Base-by-base conservation (phyloP, 441 rosid genomes). In the Pelargonium cotyledonis region DNA sequence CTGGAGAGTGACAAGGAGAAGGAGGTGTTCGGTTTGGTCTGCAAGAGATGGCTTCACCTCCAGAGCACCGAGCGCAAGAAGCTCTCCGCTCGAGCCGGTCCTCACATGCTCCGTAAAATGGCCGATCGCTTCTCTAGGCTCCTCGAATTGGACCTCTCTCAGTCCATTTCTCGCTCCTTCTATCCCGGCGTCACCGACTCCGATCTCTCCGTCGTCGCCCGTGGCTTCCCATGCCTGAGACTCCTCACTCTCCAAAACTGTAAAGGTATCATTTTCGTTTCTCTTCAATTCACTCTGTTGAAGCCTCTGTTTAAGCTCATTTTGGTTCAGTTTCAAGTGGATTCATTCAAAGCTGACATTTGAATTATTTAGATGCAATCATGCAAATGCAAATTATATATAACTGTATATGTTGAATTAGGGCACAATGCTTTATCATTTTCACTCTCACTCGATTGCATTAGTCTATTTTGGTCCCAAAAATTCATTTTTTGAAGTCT, bases 141-240 rank as follows among this genome's bases (percentile, higher is more conserved):
- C 65, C 64, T 84, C 10, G 94, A 94, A 68, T 79, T 94, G 80
- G 96, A 94, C 77, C 88, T 91, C 74, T 91, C 94, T 74, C 96
- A 91, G 94, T 89, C 99, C 8, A 19, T 78, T 49, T 91, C 97
- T 43, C 83, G 97, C 81, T 91, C 97, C 0, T 91, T 87, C 77
- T 89, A 81, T 75, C 99, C 97, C 4, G 99, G 99, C 2, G 87
- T 91, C 35, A 87, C 96, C 15, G 99, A 94, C 71, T 85, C 92
- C 61, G 97, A 91, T 81, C 93, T 94, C 19, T 70, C 82, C 63
- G 90, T 89, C 14, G 81, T 94, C 69, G 85, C 96, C 41, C 75
- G 76, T 64, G 96, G 90, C 1, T 89, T 94, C 73, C 85, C 80
- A 77, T 84, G 74, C 77, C 76, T 94, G 72, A 80, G 77, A 74